These are phyloP conservation scores for Nyctanthes arbortristis DNA, from an alignment of 257 asterid genomes.

Conservation along the genomic window DNA sequence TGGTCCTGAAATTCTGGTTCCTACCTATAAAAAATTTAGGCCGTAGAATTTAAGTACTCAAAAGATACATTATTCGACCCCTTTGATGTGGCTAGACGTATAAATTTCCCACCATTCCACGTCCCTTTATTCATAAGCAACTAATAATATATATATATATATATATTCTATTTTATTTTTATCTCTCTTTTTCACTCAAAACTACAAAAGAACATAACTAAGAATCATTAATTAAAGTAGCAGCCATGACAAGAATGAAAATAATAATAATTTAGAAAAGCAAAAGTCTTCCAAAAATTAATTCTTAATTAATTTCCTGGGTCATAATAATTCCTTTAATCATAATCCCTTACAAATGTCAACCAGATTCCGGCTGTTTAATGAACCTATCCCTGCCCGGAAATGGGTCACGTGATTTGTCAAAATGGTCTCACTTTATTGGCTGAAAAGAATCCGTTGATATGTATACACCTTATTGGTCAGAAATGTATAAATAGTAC, in stretches of 20 bases:
- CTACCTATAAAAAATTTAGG: slow-evolving; percentile 31
- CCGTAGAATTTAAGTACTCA: slow-evolving; percentile 36
- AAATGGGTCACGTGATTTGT: too few species aligned
- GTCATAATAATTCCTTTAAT: slow-evolving; percentile 24
- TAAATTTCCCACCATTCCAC: slow-evolving; percentile 38
- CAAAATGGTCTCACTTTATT: too few species aligned
- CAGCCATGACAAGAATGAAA: slow-evolving; percentile 16
- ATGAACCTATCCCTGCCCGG: neutral
- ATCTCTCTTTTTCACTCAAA: neutral
- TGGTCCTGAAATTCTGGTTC: slow-evolving; percentile 50
- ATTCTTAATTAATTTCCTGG: slow-evolving; percentile 1
- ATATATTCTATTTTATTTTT: too few species aligned
- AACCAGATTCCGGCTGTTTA: neutral
- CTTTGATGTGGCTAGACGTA: slow-evolving; percentile 39
- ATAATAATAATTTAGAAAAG: neutral
- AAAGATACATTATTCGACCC: slow-evolving; percentile 44
- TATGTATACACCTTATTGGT: too few species aligned
- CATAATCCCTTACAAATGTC: slow-evolving; percentile 4
- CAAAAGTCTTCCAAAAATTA: slow-evolving; percentile 28
- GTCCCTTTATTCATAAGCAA: slow-evolving; percentile 49
- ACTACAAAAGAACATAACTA: too few species aligned
- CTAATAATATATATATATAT: too few species aligned
- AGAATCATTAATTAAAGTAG: slow-evolving; percentile 21
- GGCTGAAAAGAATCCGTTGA: too few species aligned
- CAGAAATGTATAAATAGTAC: too few species aligned